Base-by-base conservation (phyloP, 2,329 filamentous ascomycete species). In the Geosmithia putterillii region DNA sequence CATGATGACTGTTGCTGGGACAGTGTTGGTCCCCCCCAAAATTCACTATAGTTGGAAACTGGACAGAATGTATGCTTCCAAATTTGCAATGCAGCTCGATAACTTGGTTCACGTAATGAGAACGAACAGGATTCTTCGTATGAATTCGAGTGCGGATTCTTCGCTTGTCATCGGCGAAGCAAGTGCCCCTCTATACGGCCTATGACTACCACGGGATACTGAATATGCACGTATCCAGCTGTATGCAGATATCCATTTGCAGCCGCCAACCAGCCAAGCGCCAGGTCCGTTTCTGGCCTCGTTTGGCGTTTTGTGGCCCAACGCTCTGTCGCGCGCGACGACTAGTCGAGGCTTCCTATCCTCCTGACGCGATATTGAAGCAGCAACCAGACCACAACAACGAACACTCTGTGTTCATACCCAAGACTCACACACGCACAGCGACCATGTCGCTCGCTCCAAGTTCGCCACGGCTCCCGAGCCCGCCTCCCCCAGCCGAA, bases 401-500 rank as follows among this genome's bases (percentile, higher is more conserved):
- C 32, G 41, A 35, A 25, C 34, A 22, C 42, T 21, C 21, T 20
- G n/a, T n/a, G 32, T 23, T 36, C 35, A 36, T n/a, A n/a, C 19
- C 25, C 22, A 18, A 18, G 37, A 19, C 17, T 7, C 12, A 23
- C 20, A 17, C 10, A 23, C 7, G 17, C 7, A 32, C 37, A 22
- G 19, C 49, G 48, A 62, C 51, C 50, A 77, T 79, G 74, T 69
- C 74, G 50, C 61, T 78, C 49, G 65, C 75, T 52, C 82, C 86
- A 49, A 90, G 79, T 63, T 95, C 89, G 40, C 90, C 92, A 50
- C 84, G 92, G 58, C 79, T 98, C 42, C 92, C 92, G 46, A 95
- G 88, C 63, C 92, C 92, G 47, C 92, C 92, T 46, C 92, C 92
- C 28, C 82, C 94, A 45, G 87, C 90, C 48, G 92, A 98, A 65